phyloP scores from a whole-genome alignment of 2,329 filamentous ascomycete species.

The Colletotrichum sp. region DNA sequence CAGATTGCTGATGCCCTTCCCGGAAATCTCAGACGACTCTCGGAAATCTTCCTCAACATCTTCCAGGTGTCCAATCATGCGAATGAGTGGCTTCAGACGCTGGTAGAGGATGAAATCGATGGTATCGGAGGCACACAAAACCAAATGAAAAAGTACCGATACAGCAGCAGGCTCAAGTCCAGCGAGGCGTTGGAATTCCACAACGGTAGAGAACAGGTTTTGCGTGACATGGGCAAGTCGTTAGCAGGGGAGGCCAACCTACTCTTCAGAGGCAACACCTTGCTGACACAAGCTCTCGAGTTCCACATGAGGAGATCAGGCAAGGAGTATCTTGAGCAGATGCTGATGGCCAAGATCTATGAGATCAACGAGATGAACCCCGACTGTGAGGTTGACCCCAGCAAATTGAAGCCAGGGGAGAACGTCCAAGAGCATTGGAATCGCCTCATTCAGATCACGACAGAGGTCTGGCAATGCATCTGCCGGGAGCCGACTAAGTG shows the following conservation, averaged over 20 bases:
- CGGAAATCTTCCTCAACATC: constrained; percentile 89
- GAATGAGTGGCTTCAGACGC: constrained; percentile 86
- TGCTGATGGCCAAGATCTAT: constrained; percentile 81
- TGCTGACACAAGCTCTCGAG: constrained; percentile 92
- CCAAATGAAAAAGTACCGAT: constrained; percentile 74
- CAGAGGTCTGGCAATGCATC: constrained; percentile 86
- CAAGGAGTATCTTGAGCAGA: constrained; percentile 89
- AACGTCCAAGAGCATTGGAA: constrained; percentile 87
- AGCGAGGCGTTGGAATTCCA: constrained; percentile 69
- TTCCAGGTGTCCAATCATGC: constrained; percentile 90
- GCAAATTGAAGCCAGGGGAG: constrained; percentile 68
- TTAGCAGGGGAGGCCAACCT: constrained; percentile 89
- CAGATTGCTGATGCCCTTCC: constrained; percentile 84
- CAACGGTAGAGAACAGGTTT: constrained; percentile 72
- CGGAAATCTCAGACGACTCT: constrained; percentile 77
- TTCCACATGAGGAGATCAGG: constrained; percentile 95
- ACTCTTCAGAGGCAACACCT: constrained; percentile 91
- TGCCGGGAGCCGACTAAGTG: constrained; percentile 74
- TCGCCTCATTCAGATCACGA: constrained; percentile 76
- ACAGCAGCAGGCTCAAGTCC: constrained; percentile 73
- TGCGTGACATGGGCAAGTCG: constrained; percentile 79
- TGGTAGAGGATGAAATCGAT: constrained; percentile 97
- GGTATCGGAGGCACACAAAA: constrained; percentile 80
- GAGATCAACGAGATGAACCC: constrained; percentile 92
- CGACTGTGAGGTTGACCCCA: constrained; percentile 95